phyloP scores from a whole-genome alignment of 129 eudicot genomes.

The Mikania micrantha region DNA sequence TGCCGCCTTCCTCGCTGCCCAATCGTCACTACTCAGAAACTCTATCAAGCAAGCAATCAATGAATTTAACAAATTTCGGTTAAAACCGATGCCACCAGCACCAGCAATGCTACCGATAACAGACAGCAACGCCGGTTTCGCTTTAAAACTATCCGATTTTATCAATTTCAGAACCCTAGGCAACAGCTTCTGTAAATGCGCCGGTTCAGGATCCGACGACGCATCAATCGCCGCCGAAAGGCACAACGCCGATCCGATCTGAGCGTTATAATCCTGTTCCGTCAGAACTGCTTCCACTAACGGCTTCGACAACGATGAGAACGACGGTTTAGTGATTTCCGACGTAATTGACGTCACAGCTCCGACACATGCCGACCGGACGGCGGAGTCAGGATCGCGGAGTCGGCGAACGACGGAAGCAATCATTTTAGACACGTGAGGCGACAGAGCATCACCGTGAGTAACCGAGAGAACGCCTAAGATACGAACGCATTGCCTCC shows the following conservation, averaged over 20 bases:
- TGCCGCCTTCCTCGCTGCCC: constrained; percentile 84
- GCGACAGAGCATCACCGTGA: constrained; percentile 54
- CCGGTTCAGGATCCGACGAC: constrained; percentile 47
- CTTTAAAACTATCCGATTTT: constrained; percentile 50
- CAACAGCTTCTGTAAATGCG: constrained; percentile 47
- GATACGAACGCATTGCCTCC: constrained; percentile 62
- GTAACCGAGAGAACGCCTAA: constrained; percentile 44
- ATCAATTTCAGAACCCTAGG: constrained; percentile 52
- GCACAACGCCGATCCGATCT: constrained; percentile 69
- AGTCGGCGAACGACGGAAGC: constrained; percentile 61
- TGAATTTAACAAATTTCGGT: constrained; percentile 32
- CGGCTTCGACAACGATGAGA: constrained; percentile 40
- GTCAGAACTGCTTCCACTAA: constrained; percentile 44
- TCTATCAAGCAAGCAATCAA: constrained; percentile 46
- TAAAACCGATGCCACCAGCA: constrained; percentile 41
- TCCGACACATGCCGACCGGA: constrained; percentile 58
- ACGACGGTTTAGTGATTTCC: constrained; percentile 41
- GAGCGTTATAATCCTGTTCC: constrained; percentile 62
- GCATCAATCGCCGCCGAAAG: constrained; percentile 71
- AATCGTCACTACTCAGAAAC: constrained; percentile 62
- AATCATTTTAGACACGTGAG: constrained; percentile 57
- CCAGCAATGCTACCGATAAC: constrained; percentile 61
- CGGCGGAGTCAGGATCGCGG: constrained; percentile 74
- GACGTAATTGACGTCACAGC: constrained; percentile 47
- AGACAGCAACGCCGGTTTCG: constrained; percentile 58